A percentile compares a stretch with the other conserved stretches of the same genome.
phyloP scores from a whole-genome alignment of 768 basidiomycete genomes.

The Hirschioporus abietinus region DNA sequence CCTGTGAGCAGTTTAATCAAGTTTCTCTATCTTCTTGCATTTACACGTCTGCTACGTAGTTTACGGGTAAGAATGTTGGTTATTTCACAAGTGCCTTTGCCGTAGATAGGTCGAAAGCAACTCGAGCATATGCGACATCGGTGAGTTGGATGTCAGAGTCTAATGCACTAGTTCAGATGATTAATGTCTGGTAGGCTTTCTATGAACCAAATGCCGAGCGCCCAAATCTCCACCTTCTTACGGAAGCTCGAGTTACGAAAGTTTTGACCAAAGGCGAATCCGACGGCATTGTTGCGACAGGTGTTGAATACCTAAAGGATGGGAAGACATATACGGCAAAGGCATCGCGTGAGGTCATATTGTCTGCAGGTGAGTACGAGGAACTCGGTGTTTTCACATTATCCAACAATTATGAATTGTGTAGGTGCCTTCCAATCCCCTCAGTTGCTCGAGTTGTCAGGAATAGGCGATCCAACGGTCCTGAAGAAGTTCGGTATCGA shows the following conservation, averaged over 20 bases:
- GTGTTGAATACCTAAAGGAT: conserved; percentile 5
- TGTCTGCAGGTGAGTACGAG: neutral
- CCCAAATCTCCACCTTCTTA: conserved; percentile 8
- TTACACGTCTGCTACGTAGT: neutral
- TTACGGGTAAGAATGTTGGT: neutral
- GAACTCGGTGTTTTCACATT: neutral
- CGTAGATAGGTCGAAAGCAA: neutral
- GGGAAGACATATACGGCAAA: neutral
- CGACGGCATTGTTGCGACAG: neutral
- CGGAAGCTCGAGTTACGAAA: conserved; percentile 6
- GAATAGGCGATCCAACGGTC: conserved; percentile 29
- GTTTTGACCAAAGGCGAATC: neutral
- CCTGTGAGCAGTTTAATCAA: neutral
- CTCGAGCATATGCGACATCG: neutral
- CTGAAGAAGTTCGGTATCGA: conserved; percentile 25
- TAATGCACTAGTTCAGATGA: neutral
- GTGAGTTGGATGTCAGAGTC: neutral
- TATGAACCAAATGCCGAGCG: conserved; percentile 4
- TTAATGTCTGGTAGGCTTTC: conserved; percentile 1
- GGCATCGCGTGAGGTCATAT: neutral
- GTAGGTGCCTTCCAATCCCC: conserved; percentile 25
- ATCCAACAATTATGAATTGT: conserved; percentile 1
- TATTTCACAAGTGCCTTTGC: neutral
- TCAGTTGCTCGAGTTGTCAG: conserved; percentile 33
- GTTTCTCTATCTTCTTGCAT: neutral